These are phyloP conservation scores for Tolypocladium tundrense DNA, from an alignment of 2,329 filamentous ascomycete genomes.

Conservation along the genomic window DNA sequence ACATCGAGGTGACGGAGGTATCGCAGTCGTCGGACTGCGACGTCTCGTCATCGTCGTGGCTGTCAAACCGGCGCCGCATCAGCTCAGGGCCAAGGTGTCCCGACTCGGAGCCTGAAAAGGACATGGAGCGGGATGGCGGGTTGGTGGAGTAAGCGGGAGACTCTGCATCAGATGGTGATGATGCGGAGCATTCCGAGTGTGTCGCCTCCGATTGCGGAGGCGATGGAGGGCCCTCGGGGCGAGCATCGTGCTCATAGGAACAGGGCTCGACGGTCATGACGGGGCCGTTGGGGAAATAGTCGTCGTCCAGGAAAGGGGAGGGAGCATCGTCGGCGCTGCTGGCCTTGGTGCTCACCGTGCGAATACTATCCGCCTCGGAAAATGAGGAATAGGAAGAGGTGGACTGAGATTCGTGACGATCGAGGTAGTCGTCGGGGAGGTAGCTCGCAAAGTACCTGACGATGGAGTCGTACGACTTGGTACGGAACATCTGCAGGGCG, in stretches of 20 bases:
- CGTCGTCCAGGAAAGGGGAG: conserved; percentile 30
- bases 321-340: conserved; percentile 28
- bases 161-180: conserved; percentile 24
- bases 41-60: conserved; percentile 32
- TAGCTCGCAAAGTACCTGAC: conserved; percentile 51
- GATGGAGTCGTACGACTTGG: conserved; percentile 48
- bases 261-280: conserved; percentile 36
- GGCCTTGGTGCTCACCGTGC: conserved; percentile 25
- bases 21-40: conserved; percentile 36
- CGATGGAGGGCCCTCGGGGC: conserved; percentile 17
- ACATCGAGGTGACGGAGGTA: conserved; percentile 32
- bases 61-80: conserved; percentile 15
- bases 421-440: conserved; percentile 38
- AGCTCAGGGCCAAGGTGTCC: conserved; percentile 25
- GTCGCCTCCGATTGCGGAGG: conserved; percentile 41
- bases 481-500: conserved; percentile 49
- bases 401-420: conserved; percentile 25
- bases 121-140: conserved; percentile 37
- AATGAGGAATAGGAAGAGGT: conserved; percentile 25
- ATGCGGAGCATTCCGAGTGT: conserved; percentile 31
- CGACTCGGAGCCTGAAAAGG: conserved; percentile 41
- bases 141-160: conserved; percentile 21
- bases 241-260: conserved; percentile 14
- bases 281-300: conserved; percentile 18
- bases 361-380: conserved; percentile 26